Evolutionary conservation across 2,329 filamentous ascomycete species (phyloP), one percentile per base, ranked within the genome.

Genomic region (Aspergillus sojae): DNA sequence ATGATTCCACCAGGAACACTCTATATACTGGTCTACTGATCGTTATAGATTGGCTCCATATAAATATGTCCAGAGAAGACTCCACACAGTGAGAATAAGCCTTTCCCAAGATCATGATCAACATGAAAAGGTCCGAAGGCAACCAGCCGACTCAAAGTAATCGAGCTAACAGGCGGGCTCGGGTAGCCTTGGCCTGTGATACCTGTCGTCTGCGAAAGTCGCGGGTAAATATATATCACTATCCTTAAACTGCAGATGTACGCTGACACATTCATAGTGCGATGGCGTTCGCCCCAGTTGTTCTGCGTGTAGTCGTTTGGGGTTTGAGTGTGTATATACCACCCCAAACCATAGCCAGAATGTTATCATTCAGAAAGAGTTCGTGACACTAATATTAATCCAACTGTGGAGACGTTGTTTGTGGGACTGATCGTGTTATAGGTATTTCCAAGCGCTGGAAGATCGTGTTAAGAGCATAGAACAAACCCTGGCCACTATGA

Each of bases 281-380:
- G 79, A 83, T 71, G 80, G 81, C 12, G 66, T 65, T 12, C 74
- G 78, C 23, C 81, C 81, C 14, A 75, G 75, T 50, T 83, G 81
- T 64, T 77, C 76, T n/a, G 71, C 75, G 28, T 83, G 81, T 61
- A 67, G 63, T 19, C 75, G 79, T 39, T 71, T 81, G 34, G 78
- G 76, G 7, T 80, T 80, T 60, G 79, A 82, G 11, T 83, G 81
- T 66, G 68, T 76, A 36, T 83, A 83, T 69, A 73, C 75, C 6
- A 71, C 78, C 10, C 71, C 76, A 3, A 69, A 70, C 9, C 75
- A 75, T 19, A 70, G 73, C 2, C 71, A 75, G 0, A 81, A 80
- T 67, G 68, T 77, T 0, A 78, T 81, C 46, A 75, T 79, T 3
- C 75, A 76, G 53, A 81, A 80, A 68, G 78, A 80, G 69, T 79